Evolutionary conservation across 1,284 basidiomycete genomes (phyloP).

Genomic region (Pseudozyma sp.): DNA sequence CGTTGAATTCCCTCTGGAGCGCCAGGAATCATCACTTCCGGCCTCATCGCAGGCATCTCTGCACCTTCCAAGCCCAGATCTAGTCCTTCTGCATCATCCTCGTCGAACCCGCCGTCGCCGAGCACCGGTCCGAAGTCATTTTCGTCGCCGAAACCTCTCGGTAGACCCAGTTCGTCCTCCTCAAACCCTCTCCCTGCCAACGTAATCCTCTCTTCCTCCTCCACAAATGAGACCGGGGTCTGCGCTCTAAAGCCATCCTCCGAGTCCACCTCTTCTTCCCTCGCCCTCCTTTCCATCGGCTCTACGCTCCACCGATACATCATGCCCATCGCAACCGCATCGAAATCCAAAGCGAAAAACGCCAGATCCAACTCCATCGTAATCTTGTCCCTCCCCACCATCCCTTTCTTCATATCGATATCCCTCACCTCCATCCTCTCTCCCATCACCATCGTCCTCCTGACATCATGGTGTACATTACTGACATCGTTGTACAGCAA

Average conservation of each 20-base stretch:
- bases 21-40: conserved; percentile 11
- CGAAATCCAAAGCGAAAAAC: conserved; percentile 49
- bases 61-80: conserved; percentile 37
- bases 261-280: neutral
- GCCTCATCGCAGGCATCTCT: conserved; percentile 7
- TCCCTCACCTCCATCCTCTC: conserved; percentile 2
- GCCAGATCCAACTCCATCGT: conserved; percentile 36
- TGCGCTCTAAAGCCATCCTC: conserved; percentile 30
- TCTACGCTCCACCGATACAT: conserved; percentile 22
- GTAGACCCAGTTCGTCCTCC: conserved; percentile 39
- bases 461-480: conserved; percentile 30
- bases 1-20: conserved; percentile 16
- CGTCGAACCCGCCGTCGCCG: conserved; percentile 18
- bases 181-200: conserved; percentile 27
- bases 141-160: conserved; percentile 23
- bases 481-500: conserved; percentile 36
- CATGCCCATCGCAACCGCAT: conserved; percentile 8
- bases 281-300: neutral
- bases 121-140: conserved; percentile 12
- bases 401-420: conserved; percentile 43
- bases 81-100: conserved; percentile 32
- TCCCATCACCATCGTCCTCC: conserved; percentile 1
- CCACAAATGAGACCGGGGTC: conserved; percentile 32
- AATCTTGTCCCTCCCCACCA: conserved; percentile 26
- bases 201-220: conserved; percentile 38